A percentile compares a stretch with the other conserved stretches of the same genome.
Evolutionary conservation across 352 stramenopile genomes (phyloP).

Genomic region (Phytophthora hibernalis): DNA sequence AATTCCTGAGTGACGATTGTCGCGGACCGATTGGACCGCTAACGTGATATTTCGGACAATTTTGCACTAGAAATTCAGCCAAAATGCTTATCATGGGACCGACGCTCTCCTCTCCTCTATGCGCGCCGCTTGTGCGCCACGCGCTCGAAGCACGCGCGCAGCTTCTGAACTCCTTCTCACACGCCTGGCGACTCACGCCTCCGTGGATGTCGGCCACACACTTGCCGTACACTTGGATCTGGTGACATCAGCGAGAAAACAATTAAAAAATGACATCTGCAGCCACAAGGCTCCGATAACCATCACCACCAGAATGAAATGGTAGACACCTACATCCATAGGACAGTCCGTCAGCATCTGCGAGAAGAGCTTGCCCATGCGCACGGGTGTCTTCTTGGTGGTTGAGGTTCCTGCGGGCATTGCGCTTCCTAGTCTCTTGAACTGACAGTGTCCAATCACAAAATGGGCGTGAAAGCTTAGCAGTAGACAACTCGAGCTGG

Average conservation of each 20-base stretch:
- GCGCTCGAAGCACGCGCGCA: conserved; percentile 72
- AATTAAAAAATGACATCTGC: not conserved
- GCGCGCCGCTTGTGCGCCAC: conserved; percentile 44
- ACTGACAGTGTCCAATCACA: conserved; percentile 4
- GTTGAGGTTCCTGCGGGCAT: conserved; percentile 31
- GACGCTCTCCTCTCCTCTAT: conserved; percentile 20
- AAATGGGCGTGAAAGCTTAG: too few species aligned
- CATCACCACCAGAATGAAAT: not conserved
- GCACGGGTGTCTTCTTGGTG: conserved; percentile 48
- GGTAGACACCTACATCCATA: conserved; percentile 51
- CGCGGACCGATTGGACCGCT: not conserved
- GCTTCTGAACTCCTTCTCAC: conserved; percentile 80
- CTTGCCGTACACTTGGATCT: conserved; percentile 86
- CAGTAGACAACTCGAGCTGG: too few species aligned
- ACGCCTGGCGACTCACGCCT: conserved; percentile 55
- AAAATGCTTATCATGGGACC: not conserved
- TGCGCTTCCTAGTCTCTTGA: not conserved
- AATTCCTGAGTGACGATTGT: conserved; percentile 38
- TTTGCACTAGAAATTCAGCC: not conserved
- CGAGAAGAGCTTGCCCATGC: conserved; percentile 74
- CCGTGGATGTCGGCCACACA: conserved; percentile 75
- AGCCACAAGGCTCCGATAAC: not conserved
- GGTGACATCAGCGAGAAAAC: conserved; percentile 1
- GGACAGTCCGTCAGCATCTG: conserved; percentile 76
- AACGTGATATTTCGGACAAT: conserved; percentile 1